A percentile compares a stretch with the other conserved stretches of the same genome.
Conservation (phyloP, 2,329 filamentous ascomycete species). For the Magnaporthiopsis incrustans region DNA sequence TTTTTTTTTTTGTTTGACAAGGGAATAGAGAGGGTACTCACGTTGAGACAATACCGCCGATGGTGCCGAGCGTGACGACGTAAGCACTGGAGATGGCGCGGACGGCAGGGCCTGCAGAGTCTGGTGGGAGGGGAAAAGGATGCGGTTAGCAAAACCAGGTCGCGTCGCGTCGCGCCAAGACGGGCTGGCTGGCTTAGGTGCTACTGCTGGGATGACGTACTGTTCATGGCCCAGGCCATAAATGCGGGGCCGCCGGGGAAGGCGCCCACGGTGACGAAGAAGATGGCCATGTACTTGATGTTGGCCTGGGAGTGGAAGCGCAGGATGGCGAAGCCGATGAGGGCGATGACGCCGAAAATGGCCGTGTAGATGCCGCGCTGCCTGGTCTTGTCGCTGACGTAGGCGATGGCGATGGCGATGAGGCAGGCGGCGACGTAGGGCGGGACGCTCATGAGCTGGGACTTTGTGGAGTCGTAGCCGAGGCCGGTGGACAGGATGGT, state of each 20-base stretch:
- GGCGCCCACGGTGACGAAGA: slow-evolving; percentile 45
- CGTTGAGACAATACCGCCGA: slow-evolving; percentile 49
- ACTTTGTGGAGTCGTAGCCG: slow-evolving; percentile 28
- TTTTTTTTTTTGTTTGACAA: neutral
- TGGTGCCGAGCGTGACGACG: slow-evolving; percentile 45
- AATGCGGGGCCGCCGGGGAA: slow-evolving; percentile 52
- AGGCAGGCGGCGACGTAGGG: slow-evolving; percentile 33
- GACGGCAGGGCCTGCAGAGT: slow-evolving; percentile 46
- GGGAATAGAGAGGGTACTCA: slow-evolving; percentile 20
- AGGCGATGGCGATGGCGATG: slow-evolving; percentile 30
- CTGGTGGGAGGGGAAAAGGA: slow-evolving; percentile 13
- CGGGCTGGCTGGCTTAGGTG: too few species aligned
- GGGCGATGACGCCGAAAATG: slow-evolving; percentile 31
- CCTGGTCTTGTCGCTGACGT: slow-evolving; percentile 32
- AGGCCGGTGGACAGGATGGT: slow-evolving; percentile 36
- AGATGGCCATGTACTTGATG: slow-evolving; percentile 44
- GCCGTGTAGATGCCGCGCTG: slow-evolving; percentile 33
- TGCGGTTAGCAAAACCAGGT: neutral
- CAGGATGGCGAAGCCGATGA: slow-evolving; percentile 44
- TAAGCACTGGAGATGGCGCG: slow-evolving; percentile 48
- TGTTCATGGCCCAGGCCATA: slow-evolving; percentile 51
- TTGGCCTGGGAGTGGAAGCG: slow-evolving; percentile 33
- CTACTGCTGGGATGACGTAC: slow-evolving; percentile 19
- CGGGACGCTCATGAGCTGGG: slow-evolving; percentile 36
- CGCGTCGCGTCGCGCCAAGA: neutral